A percentile compares a stretch with the other conserved stretches of the same genome.
These are phyloP conservation scores for Scheffersomyces coipomensis DNA, from an alignment of 805 yeast species.

Conservation along the genomic window DNA sequence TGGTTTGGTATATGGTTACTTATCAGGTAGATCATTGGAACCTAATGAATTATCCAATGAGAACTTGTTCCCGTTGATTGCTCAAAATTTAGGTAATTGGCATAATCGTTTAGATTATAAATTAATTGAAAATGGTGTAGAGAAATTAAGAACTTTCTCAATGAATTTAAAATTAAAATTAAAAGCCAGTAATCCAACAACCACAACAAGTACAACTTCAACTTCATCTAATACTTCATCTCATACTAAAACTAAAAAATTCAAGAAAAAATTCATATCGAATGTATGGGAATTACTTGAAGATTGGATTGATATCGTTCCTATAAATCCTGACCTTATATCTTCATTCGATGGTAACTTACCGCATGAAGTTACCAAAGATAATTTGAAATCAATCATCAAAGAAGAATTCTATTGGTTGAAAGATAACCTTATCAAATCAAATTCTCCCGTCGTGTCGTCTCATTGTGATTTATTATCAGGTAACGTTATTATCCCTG, in stretches of 20 bases:
- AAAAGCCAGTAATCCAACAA: not conserved
- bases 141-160: conserved; percentile 26
- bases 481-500: conserved; percentile 70
- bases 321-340: conserved; percentile 43
- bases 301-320: conserved; percentile 64
- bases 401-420: conserved; percentile 57
- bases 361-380: conserved; percentile 14
- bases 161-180: conserved; percentile 4
- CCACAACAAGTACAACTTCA: not conserved
- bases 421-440: conserved; percentile 15
- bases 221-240: not conserved
- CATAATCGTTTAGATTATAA: conserved; percentile 49
- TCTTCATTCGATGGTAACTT: conserved; percentile 34
- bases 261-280: conserved; percentile 30
- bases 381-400: conserved; percentile 38
- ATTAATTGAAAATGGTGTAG: conserved; percentile 47
- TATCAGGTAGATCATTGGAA: conserved; percentile 61
- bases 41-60: conserved; percentile 52
- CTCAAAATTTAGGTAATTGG: conserved; percentile 70
- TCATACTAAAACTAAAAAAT: conserved; percentile 7
- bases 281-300: conserved; percentile 60
- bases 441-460: conserved; percentile 55
- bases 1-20: conserved; percentile 70
- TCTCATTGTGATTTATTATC: conserved; percentile 71
- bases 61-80: conserved; percentile 53